Conservation (phyloP, 2,329 filamentous ascomycete species). For the Aspergillus brasiliensis region DNA sequence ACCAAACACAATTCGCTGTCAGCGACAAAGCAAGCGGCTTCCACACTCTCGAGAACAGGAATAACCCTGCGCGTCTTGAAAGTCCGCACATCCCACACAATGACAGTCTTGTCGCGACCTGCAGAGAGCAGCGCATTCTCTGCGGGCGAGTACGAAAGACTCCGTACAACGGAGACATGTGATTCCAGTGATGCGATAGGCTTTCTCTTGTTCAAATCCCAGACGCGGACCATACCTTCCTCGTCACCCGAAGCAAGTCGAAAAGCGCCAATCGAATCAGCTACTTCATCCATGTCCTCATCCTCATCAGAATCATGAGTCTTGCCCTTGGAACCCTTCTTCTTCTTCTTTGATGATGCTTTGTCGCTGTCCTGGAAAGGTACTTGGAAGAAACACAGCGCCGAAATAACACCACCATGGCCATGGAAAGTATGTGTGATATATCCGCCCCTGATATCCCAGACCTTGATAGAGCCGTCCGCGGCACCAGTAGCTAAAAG, state of each 20-base stretch:
- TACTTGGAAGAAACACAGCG: slow-evolving; percentile 86
- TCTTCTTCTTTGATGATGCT: slow-evolving; percentile 46
- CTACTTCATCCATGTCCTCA: slow-evolving; percentile 48
- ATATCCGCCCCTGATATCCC: slow-evolving; percentile 89
- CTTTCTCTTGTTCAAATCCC: slow-evolving; percentile 84
- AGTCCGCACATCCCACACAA: slow-evolving; percentile 82
- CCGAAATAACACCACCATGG: slow-evolving; percentile 87
- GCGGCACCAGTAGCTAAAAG: slow-evolving; percentile 89
- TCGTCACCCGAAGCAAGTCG: slow-evolving; percentile 88
- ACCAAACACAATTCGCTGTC: slow-evolving; percentile 75
- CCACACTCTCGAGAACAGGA: slow-evolving; percentile 81
- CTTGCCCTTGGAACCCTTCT: slow-evolving; percentile 43
- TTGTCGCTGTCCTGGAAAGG: slow-evolving; percentile 48
- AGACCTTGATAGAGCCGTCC: slow-evolving; percentile 92
- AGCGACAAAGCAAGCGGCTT: slow-evolving; percentile 77
- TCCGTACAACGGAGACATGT: slow-evolving; percentile 92
- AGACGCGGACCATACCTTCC: slow-evolving; percentile 88
- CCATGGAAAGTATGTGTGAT: slow-evolving; percentile 94
- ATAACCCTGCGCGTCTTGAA: slow-evolving; percentile 84
- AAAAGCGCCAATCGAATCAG: slow-evolving; percentile 62
- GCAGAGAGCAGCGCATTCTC: slow-evolving; percentile 79
- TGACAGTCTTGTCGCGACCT: slow-evolving; percentile 89
- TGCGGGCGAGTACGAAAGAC: slow-evolving; percentile 75
- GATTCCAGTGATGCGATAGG: slow-evolving; percentile 79
- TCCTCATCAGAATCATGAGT: slow-evolving; percentile 34